Percentiles rank a stretch among this genome's conserved stretches.
These are phyloP conservation scores for Trichopus zeylanicus DNA, from an alignment of 116 monocot genomes.

Conservation along the genomic window DNA sequence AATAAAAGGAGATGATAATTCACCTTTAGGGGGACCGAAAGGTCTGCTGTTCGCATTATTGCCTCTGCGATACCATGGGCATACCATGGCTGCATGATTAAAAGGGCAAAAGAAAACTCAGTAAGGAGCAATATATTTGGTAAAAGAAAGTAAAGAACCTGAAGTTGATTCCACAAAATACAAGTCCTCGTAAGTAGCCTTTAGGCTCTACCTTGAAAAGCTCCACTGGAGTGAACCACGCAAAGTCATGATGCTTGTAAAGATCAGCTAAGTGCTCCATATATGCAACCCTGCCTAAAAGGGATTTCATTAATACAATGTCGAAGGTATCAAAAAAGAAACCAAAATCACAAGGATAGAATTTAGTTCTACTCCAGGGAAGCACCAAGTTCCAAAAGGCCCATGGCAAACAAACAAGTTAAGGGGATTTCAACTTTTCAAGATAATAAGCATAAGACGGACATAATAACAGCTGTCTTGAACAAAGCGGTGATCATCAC, in stretches of 20 bases:
- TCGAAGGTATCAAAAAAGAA: not conserved
- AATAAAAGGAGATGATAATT: not conserved
- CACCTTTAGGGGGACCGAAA: slow-evolving; percentile 88
- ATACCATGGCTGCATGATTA: slow-evolving; percentile 88
- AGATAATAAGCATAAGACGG: too few species aligned
- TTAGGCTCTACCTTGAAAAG: slow-evolving; percentile 78
- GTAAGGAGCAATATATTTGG: not conserved
- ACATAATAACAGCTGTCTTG: too few species aligned
- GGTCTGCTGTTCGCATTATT: slow-evolving; percentile 89
- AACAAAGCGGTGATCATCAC: too few species aligned
- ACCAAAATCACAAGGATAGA: too few species aligned
- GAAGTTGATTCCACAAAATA: not conserved
- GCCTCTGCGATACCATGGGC: slow-evolving; percentile 97
- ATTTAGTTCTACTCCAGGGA: too few species aligned
- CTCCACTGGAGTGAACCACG: slow-evolving; percentile 98
- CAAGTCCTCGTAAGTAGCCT: not conserved
- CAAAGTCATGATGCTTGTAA: slow-evolving; percentile 90
- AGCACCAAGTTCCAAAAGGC: too few species aligned
- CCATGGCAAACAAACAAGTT: too few species aligned
- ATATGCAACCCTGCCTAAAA: slow-evolving; percentile 64
- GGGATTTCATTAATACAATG: not conserved
- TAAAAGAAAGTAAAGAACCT: not conserved
- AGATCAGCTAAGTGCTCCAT: slow-evolving; percentile 63
- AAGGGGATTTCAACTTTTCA: too few species aligned
- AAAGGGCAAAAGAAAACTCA: slow-evolving; percentile 3